phyloP scores from a whole-genome alignment of 2,329 filamentous ascomycete genomes.

The Eurotiales sp. region DNA sequence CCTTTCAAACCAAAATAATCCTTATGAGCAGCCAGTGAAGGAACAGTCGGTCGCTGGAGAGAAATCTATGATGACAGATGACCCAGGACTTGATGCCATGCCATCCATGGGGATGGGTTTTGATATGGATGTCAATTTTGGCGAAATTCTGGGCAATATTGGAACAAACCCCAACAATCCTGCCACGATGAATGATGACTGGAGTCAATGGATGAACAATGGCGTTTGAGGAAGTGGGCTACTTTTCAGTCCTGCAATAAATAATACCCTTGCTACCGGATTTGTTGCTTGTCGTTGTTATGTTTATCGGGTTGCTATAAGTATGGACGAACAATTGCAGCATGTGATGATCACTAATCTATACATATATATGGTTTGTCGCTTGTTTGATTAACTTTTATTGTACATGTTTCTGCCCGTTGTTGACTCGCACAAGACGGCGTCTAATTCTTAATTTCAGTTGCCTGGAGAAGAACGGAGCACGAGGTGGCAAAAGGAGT shows the following conservation, averaged over 20 bases:
- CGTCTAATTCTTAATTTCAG: neutral
- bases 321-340: neutral
- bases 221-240: conserved; percentile 18
- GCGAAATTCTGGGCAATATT: conserved; percentile 40
- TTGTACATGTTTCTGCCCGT: neutral
- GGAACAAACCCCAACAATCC: conserved; percentile 23
- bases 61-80: conserved; percentile 21
- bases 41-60: conserved; percentile 22
- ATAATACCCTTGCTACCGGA: conserved; percentile 2
- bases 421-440: neutral
- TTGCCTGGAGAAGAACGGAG: neutral
- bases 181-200: conserved; percentile 31
- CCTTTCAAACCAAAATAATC: conserved; percentile 21
- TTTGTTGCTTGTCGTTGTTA: neutral
- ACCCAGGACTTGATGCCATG: conserved; percentile 25
- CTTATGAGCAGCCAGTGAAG: conserved; percentile 18
- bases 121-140: conserved; percentile 33
- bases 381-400: neutral
- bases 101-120: conserved; percentile 19
- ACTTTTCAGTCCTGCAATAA: neutral
- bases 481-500: neutral
- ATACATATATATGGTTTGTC: neutral
- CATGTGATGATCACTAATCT: neutral
- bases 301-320: neutral
- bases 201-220: conserved; percentile 38